These are phyloP conservation scores for Usnea hakonensis DNA, from an alignment of 495 filamentous ascomycete genomes.

Conservation along the genomic window DNA sequence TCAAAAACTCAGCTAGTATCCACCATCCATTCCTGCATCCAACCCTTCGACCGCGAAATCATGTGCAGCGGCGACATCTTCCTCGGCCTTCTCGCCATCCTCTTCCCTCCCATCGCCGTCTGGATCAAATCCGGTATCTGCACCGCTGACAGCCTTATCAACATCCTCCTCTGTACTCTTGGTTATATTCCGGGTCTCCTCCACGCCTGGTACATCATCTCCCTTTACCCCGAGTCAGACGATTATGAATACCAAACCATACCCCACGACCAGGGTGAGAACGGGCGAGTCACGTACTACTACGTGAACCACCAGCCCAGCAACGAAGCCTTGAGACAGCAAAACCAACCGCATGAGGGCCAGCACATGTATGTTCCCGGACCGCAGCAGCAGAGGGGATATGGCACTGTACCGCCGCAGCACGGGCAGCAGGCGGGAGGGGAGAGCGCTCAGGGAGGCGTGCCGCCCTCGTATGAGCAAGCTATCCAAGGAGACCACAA, in stretches of 20 bases:
- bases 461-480: constrained; percentile 26
- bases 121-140: constrained; percentile 96
- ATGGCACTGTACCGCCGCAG: constrained; percentile 20
- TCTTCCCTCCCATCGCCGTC: constrained; percentile 91
- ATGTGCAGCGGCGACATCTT: constrained; percentile 73
- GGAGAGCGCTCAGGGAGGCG: constrained; percentile 15
- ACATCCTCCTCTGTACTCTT: constrained; percentile 82
- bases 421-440: constrained; percentile 15
- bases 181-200: constrained; percentile 87
- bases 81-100: constrained; percentile 75
- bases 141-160: constrained; percentile 88
- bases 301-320: constrained; percentile 48
- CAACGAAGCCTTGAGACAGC: constrained; percentile 11
- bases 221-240: constrained; percentile 68
- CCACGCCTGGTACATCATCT: constrained; percentile 98
- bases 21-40: neutral
- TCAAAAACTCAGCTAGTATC: neutral
- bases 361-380: constrained; percentile 9
- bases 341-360: constrained; percentile 12
- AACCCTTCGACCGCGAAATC: neutral
- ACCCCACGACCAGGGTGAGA: constrained; percentile 45
- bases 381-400: constrained; percentile 17
- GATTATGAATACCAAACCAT: constrained; percentile 56
- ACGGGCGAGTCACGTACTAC: constrained; percentile 58
- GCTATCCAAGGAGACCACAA: constrained; percentile 24